phyloP scores from a whole-genome alignment of 495 filamentous ascomycete species.

The Chaetomium fimeti region DNA sequence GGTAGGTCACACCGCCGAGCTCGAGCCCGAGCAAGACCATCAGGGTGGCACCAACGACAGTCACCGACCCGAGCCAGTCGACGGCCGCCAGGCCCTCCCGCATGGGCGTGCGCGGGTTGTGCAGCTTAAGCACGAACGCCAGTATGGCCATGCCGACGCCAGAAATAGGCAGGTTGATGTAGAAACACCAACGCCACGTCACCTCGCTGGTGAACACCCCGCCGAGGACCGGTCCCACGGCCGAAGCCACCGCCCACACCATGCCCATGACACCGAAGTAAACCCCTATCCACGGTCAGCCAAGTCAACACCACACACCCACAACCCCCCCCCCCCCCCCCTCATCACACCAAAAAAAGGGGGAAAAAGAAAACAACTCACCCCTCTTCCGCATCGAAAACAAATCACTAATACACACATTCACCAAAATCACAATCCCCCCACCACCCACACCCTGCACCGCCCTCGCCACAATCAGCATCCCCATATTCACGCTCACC shows the following conservation, averaged over 20 bases:
- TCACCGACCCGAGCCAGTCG: constrained; percentile 70
- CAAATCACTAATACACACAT: constrained; percentile 78
- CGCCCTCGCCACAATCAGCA: constrained; percentile 72
- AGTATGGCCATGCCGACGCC: constrained; percentile 66
- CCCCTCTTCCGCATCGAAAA: constrained; percentile 68
- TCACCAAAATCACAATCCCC: constrained; percentile 74
- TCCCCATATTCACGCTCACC: constrained; percentile 62
- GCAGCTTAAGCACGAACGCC: constrained; percentile 67
- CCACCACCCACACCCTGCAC: constrained; percentile 85
- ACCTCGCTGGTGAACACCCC: constrained; percentile 59
- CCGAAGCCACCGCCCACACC: constrained; percentile 54
- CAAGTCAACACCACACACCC: neutral
- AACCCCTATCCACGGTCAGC: constrained; percentile 42
- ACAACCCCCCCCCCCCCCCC: no score
- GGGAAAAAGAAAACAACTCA: constrained; percentile 7
- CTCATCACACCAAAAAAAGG: no score
- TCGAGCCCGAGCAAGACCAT: constrained; percentile 82
- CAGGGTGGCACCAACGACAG: constrained; percentile 71
- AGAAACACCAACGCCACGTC: constrained; percentile 68
- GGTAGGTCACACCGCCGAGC: constrained; percentile 70
- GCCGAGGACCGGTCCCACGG: constrained; percentile 61
- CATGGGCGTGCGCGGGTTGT: constrained; percentile 73
- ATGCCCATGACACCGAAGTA: constrained; percentile 53
- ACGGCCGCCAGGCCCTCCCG: constrained; percentile 68
- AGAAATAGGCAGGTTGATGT: constrained; percentile 77